phyloP scores from a whole-genome alignment of 306 rosid genomes.

The Biancaea sappan region DNA sequence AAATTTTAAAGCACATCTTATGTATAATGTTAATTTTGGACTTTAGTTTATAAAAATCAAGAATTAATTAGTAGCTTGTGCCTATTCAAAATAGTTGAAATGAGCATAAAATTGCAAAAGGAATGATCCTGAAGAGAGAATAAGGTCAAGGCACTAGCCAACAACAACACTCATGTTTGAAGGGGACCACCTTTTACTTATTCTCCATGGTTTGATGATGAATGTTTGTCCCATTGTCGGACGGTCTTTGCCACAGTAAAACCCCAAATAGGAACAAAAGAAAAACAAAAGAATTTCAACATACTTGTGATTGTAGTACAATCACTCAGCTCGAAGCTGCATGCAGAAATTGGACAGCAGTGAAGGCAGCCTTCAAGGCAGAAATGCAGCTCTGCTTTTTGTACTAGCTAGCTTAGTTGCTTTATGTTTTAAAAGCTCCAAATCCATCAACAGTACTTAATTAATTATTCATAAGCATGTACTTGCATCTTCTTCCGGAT shows the following conservation, averaged over 20 bases:
- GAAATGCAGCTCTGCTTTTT: conserved; percentile 20
- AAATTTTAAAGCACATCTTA: too few species aligned
- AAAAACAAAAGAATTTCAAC: conserved; percentile 17
- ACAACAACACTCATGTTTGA: conserved; percentile 19
- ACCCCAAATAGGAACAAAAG: background rate
- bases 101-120: conserved; percentile 1
- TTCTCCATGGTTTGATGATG: conserved; percentile 24
- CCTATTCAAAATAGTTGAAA: too few species aligned
- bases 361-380: conserved; percentile 24
- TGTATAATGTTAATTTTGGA: too few species aligned
- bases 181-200: conserved; percentile 41
- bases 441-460: background rate
- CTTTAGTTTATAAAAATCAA: too few species aligned
- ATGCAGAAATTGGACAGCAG: conserved; percentile 35
- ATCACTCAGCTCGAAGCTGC: conserved; percentile 37
- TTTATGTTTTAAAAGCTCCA: background rate
- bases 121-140: conserved; percentile 8
- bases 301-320: background rate
- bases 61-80: too few species aligned
- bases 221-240: conserved; percentile 48
- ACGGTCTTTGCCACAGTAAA: conserved; percentile 8
- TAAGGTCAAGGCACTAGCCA: background rate
- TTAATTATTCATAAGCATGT: background rate
- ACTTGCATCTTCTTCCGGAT: too few species aligned
- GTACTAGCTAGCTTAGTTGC: background rate